phyloP scores from a whole-genome alignment of 176 grass and related monocot genomes.

The Areca catechu region DNA sequence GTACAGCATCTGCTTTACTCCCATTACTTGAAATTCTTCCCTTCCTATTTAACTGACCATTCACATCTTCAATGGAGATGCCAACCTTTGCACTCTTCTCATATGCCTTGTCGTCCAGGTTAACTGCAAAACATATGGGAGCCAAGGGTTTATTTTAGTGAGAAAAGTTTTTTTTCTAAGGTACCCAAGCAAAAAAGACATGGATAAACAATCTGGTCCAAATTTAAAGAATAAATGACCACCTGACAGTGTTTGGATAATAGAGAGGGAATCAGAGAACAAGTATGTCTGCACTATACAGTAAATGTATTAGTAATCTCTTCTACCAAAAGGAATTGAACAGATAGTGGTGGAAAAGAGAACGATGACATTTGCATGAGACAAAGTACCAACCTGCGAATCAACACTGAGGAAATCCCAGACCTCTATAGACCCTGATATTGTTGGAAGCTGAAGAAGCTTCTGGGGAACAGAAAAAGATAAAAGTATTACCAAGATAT shows the following conservation, averaged over 20 bases:
- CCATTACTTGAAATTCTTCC: constrained; percentile 22
- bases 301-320: constrained; percentile 2
- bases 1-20: constrained; percentile 23
- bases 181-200: too few species aligned
- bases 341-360: constrained; percentile 10
- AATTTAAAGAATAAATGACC: constrained; percentile 2
- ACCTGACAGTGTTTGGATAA: constrained; percentile 89
- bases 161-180: too few species aligned
- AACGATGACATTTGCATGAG: constrained; percentile 14
- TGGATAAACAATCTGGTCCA: too few species aligned
- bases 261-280: constrained; percentile 78
- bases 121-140: constrained; percentile 30
- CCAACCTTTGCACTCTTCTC: constrained; percentile 42
- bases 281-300: constrained; percentile 61
- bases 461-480: constrained; percentile 46
- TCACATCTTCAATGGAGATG: constrained; percentile 35
- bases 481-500: not conserved
- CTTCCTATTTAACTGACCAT: constrained; percentile 30
- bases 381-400: constrained; percentile 58
- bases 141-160: too few species aligned
- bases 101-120: constrained; percentile 56
- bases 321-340: not conserved
- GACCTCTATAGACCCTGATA: constrained; percentile 97
- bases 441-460: constrained; percentile 84
- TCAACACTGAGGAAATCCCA: constrained; percentile 57